These are phyloP conservation scores for Aurantiochytrium sp. DNA, from an alignment of 108 stramenopile species.

Conservation along the genomic window DNA sequence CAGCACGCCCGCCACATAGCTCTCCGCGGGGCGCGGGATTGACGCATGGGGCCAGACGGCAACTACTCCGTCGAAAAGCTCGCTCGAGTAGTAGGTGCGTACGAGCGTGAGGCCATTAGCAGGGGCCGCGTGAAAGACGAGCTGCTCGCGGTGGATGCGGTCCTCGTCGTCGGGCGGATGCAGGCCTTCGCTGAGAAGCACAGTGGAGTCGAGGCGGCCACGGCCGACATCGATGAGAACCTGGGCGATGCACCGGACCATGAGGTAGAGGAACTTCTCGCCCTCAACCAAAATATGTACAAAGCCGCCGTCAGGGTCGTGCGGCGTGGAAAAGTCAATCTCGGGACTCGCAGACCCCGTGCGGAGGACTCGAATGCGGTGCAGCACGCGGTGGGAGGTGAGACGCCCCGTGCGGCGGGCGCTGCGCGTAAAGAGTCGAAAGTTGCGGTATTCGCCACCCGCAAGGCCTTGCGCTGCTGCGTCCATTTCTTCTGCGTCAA, in stretches of 20 bases:
- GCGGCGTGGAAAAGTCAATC: not conserved
- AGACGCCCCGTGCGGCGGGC: constrained; percentile 69
- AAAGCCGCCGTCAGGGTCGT: constrained; percentile 33
- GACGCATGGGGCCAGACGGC: not conserved
- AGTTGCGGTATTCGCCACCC: constrained; percentile 90
- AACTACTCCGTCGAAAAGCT: not conserved
- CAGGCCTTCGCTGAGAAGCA: not conserved
- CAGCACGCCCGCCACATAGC: not conserved
- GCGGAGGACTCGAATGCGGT: constrained; percentile 26
- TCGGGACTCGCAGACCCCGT: not conserved
- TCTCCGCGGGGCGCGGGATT: not conserved
- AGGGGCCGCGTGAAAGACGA: not conserved
- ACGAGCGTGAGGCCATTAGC: not conserved
- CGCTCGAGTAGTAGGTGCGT: not conserved
- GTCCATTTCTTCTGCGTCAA: constrained; percentile 71
- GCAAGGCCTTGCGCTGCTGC: constrained; percentile 64
- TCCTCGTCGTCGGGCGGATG: not conserved
- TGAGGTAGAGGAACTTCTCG: constrained; percentile 95
- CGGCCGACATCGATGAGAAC: constrained; percentile 82
- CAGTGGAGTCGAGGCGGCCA: constrained; percentile 66
- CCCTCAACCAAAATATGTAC: constrained; percentile 78
- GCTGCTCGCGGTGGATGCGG: not conserved
- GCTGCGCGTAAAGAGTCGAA: constrained; percentile 39
- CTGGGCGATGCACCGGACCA: constrained; percentile 89
- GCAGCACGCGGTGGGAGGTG: constrained; percentile 55